Conservation (phyloP, 805 yeast species). For the Barnettozyma sp. region DNA sequence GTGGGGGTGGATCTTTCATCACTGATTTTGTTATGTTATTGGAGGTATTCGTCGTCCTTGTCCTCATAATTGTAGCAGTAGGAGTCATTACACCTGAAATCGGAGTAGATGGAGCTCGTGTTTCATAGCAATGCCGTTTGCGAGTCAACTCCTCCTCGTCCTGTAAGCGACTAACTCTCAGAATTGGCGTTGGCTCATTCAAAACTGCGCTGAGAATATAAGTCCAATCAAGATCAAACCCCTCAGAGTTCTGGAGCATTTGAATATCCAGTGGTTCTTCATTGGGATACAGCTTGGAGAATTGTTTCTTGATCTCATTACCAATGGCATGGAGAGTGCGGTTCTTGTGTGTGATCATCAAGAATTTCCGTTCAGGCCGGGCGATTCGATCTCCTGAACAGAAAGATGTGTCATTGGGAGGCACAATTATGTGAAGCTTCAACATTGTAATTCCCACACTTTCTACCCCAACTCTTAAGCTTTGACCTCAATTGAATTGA, state of each 20-base stretch:
- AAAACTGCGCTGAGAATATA: conserved; percentile 60
- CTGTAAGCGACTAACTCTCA: not conserved
- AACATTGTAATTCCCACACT: conserved; percentile 4
- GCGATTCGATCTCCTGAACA: not conserved
- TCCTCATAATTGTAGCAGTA: too few species aligned
- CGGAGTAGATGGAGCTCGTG: too few species aligned
- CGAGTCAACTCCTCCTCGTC: too few species aligned
- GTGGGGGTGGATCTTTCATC: too few species aligned
- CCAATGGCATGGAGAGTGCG: conserved; percentile 43
- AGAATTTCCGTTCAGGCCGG: conserved; percentile 38
- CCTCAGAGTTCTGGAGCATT: conserved; percentile 56
- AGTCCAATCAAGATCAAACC: conserved; percentile 77
- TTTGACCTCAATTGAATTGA: too few species aligned
- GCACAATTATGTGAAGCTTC: conserved; percentile 3
- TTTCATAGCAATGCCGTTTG: too few species aligned
- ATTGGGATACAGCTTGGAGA: conserved; percentile 57
- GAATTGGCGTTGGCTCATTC: conserved; percentile 23
- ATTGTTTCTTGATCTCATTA: conserved; percentile 48
- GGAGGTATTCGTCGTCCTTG: too few species aligned
- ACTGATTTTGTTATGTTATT: conserved; percentile 29
- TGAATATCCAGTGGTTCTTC: conserved; percentile 47
- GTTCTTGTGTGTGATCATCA: conserved; percentile 51
- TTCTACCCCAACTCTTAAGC: too few species aligned
- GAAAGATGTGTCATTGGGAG: not conserved
- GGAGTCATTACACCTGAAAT: too few species aligned